Evolutionary conservation across 352 stramenopile species (phyloP).

Genomic region (Globisporangium nunn): DNA sequence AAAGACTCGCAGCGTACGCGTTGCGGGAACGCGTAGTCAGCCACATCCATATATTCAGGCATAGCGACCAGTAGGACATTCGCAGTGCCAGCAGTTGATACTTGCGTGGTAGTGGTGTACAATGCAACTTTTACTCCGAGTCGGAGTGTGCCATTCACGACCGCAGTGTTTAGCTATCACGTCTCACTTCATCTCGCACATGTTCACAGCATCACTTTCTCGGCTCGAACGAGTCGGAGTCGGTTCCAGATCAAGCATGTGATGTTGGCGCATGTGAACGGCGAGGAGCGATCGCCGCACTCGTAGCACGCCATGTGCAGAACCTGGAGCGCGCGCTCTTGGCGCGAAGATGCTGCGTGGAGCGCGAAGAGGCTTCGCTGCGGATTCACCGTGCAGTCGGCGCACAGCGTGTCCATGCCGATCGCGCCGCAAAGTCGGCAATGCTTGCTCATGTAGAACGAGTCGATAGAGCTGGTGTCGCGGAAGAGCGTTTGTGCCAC

Average conservation of each 20-base stretch:
- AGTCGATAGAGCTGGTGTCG: constrained; percentile 56
- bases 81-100: no score
- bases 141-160: no score
- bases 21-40: no score
- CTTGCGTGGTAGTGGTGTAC: no score
- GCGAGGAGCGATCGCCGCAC: constrained; percentile 48
- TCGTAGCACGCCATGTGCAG: constrained; percentile 34
- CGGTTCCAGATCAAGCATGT: constrained; percentile 67
- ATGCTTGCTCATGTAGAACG: constrained; percentile 80
- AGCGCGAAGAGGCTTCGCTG: constrained; percentile 67
- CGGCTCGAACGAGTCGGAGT: constrained; percentile 27
- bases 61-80: no score
- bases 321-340: constrained; percentile 32
- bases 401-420: constrained; percentile 44
- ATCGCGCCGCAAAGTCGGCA: constrained; percentile 66
- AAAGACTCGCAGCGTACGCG: no score
- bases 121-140: no score
- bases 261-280: constrained; percentile 40
- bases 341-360: constrained; percentile 28
- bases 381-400: constrained; percentile 39
- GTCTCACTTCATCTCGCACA: no score
- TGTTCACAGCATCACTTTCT: constrained; percentile 26
- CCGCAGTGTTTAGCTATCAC: no score
- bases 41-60: no score
- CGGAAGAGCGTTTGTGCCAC: not conserved